Evolutionary conservation across 1,284 basidiomycete genomes (phyloP).

Genomic region (Cutaneotrichosporon dermatis): DNA sequence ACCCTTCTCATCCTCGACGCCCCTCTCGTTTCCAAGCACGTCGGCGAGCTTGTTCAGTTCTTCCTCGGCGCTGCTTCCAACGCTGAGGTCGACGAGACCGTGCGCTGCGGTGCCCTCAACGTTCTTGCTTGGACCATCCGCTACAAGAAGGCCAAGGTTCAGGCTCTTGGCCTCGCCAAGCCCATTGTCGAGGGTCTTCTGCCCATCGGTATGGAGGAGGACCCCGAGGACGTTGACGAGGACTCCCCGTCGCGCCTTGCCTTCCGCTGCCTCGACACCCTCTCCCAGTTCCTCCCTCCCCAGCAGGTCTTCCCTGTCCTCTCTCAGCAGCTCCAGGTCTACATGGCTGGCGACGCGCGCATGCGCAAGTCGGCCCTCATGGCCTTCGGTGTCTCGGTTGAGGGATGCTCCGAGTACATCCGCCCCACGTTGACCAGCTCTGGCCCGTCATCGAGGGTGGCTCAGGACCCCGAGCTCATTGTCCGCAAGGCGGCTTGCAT

Average conservation of each 20-base stretch:
- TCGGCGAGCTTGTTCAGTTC: constrained; percentile 84
- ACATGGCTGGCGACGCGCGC: constrained; percentile 74
- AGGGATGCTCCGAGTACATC: constrained; percentile 98
- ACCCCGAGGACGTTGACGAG: constrained; percentile 71
- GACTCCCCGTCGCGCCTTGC: constrained; percentile 90
- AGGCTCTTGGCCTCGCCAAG: constrained; percentile 76
- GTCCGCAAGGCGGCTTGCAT: constrained; percentile 95
- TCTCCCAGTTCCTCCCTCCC: constrained; percentile 90
- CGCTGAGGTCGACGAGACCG: constrained; percentile 68
- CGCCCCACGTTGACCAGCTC: constrained; percentile 81
- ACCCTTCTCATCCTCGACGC: constrained; percentile 92
- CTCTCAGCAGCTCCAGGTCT: constrained; percentile 71
- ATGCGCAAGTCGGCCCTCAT: constrained; percentile 90
- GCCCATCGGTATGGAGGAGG: constrained; percentile 86
- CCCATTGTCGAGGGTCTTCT: constrained; percentile 87
- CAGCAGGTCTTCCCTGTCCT: constrained; percentile 95
- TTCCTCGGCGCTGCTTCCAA: constrained; percentile 82
- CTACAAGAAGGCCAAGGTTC: constrained; percentile 97
- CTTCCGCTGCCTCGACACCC: constrained; percentile 88
- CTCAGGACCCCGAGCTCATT: constrained; percentile 76
- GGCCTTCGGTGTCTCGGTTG: constrained; percentile 91
- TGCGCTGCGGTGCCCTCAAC: constrained; percentile 88
- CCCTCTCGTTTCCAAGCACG: constrained; percentile 82
- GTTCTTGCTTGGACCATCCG: constrained; percentile 93
- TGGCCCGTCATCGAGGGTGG: constrained; percentile 95